Evolutionary conservation across 2,329 filamentous ascomycete genomes (phyloP), one percentile per base, ranked within the genome.

Genomic region (Pseudogymnoascus sp.): DNA sequence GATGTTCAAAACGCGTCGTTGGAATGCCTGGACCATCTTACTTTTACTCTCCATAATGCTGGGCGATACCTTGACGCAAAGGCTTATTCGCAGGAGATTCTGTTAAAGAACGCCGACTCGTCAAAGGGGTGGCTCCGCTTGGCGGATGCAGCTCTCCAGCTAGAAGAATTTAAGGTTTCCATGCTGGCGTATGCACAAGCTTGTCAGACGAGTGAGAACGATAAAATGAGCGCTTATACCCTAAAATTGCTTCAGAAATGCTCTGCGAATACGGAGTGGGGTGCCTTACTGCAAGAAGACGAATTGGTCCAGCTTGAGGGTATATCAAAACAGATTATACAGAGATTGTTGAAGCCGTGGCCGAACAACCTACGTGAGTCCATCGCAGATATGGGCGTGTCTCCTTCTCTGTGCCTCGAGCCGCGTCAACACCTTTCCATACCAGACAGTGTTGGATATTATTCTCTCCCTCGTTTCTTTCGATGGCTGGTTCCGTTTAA

Each of bases 391-490:
- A 37, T 58, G 57, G 57, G 33, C 8, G 57, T 58, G 12, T 22
- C 36, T n/a, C 57, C 57, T 58, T 38, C 57, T 7, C 18, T 58
- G 11, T 38, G 57, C 9, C 36, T 58, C n/a, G 57, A 58, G 33
- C 18, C 33, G 7, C 57, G 57, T 38, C 33, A n/a, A 12, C 33
- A 37, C 14, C 50, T 18, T 59, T 37, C 11, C 18, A 38, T 50
- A 60, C 62, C 47, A 12, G 33, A 12, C 7, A 20, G 15, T 35
- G 30, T 28, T 6, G 60, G 35, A 50, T 41, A 18, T 22, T 59
- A 30, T 6, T 30, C 61, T 8, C 61, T 65, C 25, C 64, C 64
- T 2, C 61, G 64, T 11, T 65, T 64, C 37, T 65, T 65, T 53
- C 63, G 63, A 3, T 65, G 64, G 64, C 6, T 64, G 0, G 47